Conservation (phyloP, 495 filamentous ascomycete genomes). For the Penicillium longicatenatum region DNA sequence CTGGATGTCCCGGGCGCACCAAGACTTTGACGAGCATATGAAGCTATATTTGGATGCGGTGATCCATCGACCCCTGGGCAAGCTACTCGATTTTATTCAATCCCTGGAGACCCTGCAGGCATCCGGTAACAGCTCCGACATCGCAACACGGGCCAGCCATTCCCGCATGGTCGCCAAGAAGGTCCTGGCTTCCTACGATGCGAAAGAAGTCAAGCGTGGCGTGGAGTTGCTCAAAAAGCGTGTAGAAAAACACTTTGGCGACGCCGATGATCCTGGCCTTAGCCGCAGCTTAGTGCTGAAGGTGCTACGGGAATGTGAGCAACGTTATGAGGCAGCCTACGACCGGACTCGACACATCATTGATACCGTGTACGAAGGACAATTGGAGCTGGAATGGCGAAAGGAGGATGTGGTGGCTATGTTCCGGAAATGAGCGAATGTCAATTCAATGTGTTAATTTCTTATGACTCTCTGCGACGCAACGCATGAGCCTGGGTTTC, state of each 20-base stretch:
- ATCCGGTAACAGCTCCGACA: slow-evolving; percentile 43
- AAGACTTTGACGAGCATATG: slow-evolving; percentile 88
- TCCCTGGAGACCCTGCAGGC: slow-evolving; percentile 71
- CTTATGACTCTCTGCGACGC: slow-evolving; percentile 13
- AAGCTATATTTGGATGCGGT: slow-evolving; percentile 82
- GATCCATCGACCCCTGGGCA: slow-evolving; percentile 85
- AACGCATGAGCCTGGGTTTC: background rate
- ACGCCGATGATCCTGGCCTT: slow-evolving; percentile 73
- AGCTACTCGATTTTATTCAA: slow-evolving; percentile 86
- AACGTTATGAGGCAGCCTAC: slow-evolving; percentile 71
- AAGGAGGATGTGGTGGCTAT: slow-evolving; percentile 57
- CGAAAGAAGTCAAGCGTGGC: slow-evolving; percentile 79
- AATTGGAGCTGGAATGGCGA: slow-evolving; percentile 63
- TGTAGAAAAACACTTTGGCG: slow-evolving; percentile 95
- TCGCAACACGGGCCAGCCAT: slow-evolving; percentile 76
- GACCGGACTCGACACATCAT: slow-evolving; percentile 67
- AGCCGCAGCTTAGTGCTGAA: slow-evolving; percentile 70
- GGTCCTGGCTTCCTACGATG: slow-evolving; percentile 74
- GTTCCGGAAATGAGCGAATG: slow-evolving; percentile 47
- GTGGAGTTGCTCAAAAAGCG: slow-evolving; percentile 84
- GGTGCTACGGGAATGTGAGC: slow-evolving; percentile 81
- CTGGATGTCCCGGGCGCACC: slow-evolving; percentile 74
- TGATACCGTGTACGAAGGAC: slow-evolving; percentile 63
- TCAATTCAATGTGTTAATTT: slow-evolving; percentile 13
- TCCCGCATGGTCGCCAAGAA: slow-evolving; percentile 82